These are phyloP conservation scores for Antitrichia curtipendula DNA, from an alignment of 225 moss, liverwort and hornwort species.

Conservation along the genomic window DNA sequence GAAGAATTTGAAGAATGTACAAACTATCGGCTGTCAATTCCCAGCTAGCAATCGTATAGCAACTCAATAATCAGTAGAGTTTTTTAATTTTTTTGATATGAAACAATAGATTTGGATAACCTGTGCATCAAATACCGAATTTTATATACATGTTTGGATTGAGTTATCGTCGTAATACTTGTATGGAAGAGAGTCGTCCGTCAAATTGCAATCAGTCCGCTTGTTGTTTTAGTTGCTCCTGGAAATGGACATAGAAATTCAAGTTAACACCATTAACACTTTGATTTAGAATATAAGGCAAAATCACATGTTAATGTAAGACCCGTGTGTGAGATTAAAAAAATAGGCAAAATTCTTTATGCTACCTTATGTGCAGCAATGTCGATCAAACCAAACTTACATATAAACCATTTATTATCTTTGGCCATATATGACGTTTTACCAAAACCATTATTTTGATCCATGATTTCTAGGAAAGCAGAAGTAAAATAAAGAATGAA, in stretches of 20 bases:
- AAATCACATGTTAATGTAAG: neutral
- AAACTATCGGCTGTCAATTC: neutral
- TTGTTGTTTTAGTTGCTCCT: constrained; percentile 7
- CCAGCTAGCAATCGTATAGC: neutral
- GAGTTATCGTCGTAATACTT: neutral
- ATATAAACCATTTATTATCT: neutral
- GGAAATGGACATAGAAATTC: neutral
- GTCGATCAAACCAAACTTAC: neutral
- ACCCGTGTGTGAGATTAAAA: neutral
- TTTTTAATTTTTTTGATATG: neutral
- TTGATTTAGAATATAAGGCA: neutral
- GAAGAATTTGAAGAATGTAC: neutral
- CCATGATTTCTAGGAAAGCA: neutral
- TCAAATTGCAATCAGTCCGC: neutral
- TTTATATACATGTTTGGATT: neutral
- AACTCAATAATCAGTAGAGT: neutral
- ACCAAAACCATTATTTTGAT: neutral
- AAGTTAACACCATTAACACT: neutral
- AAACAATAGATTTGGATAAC: neutral
- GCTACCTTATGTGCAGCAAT: no score
- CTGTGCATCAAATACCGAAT: no score
- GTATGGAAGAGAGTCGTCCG: neutral
- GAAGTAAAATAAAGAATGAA: no score
- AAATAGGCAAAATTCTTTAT: neutral
- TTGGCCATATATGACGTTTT: neutral